Base-by-base conservation (phyloP, 805 yeast species). In the Kodamaea laetipori region DNA sequence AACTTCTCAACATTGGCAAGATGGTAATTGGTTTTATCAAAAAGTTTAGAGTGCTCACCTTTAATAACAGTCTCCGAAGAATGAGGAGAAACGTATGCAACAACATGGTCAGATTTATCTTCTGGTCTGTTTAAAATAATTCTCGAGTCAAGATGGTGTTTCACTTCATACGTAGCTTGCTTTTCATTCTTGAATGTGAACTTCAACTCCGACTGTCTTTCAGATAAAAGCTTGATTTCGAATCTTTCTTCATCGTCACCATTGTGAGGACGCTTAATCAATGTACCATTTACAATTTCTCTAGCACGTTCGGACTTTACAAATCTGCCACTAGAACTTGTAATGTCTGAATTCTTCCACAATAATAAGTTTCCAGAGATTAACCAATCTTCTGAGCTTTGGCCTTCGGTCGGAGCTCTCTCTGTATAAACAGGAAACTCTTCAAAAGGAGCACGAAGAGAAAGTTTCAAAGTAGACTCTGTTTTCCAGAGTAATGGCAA, bases 401-500 rank as follows among this genome's bases (percentile, higher is more conserved):
- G 27, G 11, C 38, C 27, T 5, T 11, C 27, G 3, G 3, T 11
- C 4, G 38, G 38, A n/a, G 12, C 16, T 24, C 17, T 23, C 16
- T 35, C 26, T 23, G 38, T 35, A 9, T 37, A 37, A 15, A 16
- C n/a, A 6, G 39, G 39, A 18, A 47, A 47, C 24, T 38, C 21
- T 18, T 40, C 31, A 25, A 60, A 52, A 21, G 65, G 64, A 13
- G 64, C 56, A 24, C 54, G 58, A 35, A 58, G 60, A 32, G 49
- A 57, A 26, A 62, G 38, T 21, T 46, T 54, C 23, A 62, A 50
- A 7, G 51, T 46, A 16, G 54, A 45, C 17, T 42, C 54, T 32
- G 42, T 55, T 15, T 44, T 47, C 64, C 64, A 60, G 39, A 62
- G 55, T 17, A 56, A 47, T 8, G 65, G 65, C 42, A 62, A 55